Conservation (phyloP, 2,329 filamentous ascomycete species). For the Monosporascus ibericus region DNA sequence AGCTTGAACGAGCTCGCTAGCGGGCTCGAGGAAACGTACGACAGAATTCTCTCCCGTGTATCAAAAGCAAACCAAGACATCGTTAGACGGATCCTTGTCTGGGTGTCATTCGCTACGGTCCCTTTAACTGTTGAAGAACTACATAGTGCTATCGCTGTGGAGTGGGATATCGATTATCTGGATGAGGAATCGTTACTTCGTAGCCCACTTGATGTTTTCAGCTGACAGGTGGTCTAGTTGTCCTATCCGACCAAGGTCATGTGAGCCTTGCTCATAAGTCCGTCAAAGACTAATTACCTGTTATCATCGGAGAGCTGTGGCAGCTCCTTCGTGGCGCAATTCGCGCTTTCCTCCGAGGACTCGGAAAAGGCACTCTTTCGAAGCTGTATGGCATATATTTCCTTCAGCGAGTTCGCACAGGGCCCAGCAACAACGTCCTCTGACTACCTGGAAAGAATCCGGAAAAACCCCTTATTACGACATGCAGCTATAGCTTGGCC, state of each 20-base stretch:
- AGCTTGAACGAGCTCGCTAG: constrained; percentile 1
- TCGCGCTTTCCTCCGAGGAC: not conserved
- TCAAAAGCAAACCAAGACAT: not conserved
- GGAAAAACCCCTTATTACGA: constrained; percentile 1
- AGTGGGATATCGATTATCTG: not conserved
- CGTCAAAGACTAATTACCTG: constrained; percentile 6
- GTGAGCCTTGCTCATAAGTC: constrained; percentile 6
- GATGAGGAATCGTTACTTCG: constrained; percentile 6
- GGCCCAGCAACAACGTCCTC: constrained; percentile 1
- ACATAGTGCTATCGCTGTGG: constrained; percentile 7
- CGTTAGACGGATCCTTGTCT: constrained; percentile 4
- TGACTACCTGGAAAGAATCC: constrained; percentile 1
- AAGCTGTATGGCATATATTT: constrained; percentile 6
- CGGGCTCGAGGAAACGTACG: constrained; percentile 5
- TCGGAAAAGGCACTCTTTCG: not conserved
- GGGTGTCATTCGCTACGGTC: constrained; percentile 4
- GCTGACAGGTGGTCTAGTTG: constrained; percentile 4
- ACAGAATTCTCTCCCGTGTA: not conserved
- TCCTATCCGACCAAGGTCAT: constrained; percentile 2
- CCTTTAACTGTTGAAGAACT: constrained; percentile 6
- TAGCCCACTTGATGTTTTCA: constrained; percentile 4
- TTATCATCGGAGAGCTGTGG: not conserved
- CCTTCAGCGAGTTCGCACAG: not conserved
- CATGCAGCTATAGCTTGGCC: constrained; percentile 6
- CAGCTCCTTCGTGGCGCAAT: not conserved